Base-by-base conservation (phyloP, 768 basidiomycete species). In the Boletellus emodensis region DNA sequence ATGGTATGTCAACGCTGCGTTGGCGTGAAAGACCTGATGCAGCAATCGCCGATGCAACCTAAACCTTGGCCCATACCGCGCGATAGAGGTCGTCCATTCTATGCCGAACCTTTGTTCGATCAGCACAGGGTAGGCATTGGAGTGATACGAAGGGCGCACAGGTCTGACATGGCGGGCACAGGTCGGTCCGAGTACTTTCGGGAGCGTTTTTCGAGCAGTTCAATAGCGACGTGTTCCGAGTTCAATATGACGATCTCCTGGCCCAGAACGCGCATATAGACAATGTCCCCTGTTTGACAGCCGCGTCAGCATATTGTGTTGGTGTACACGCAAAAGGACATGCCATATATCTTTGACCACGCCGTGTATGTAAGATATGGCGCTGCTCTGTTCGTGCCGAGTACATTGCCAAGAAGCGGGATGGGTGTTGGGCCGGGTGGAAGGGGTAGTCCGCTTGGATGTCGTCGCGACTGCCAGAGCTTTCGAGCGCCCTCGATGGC, bases 131-230 rank as follows among this genome's bases (percentile, higher is more conserved):
- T 8, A 4, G 2, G 6, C 4, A 15, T 2, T 24, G 24, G 39
- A 15, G n/a, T 8, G 3, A 17, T 20, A 18, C 1, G 17, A 30
- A 32, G 14, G 24, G 44, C 53, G 14, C 17, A 52, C 61, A 59
- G 1, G 0, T 44, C 46, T 13, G 37, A 40, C 7, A n/a, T 12
- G 17, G 43, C n/a, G 17, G 35, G 18, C 8, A 24, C 24, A 3
- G 61, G 46, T 1, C 59, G 40, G 40, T 55, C 53, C 39, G 79
- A 82, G 56, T 81, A 82, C 22, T 76, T 76, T 13, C 72, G 62
- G 38, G 79, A 75, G 28, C 76, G 72, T 57, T 72, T 77, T 40
- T 82, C 81, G 22, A 83, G 62, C 26, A 83, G 64, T 44, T 79
- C 78, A 18, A 68, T 67, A 17, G 72, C 73, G 13, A 69, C 71